Base-by-base conservation (phyloP, 2,329 filamentous ascomycete genomes). In the Diaporthe amygdali region DNA sequence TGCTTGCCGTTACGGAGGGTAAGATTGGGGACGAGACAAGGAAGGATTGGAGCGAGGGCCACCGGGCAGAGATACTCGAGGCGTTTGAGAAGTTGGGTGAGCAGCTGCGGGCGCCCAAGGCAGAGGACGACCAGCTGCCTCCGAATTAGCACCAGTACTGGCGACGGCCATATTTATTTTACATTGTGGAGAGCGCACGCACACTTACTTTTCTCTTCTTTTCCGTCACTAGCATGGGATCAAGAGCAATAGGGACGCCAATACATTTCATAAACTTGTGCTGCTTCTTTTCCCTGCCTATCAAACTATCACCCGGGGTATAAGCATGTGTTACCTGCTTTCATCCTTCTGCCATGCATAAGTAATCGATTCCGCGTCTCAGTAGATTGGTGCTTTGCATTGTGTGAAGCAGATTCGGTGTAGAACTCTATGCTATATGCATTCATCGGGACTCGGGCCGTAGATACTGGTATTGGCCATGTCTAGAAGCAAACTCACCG, bases 41-140 rank as follows among this genome's bases (percentile, higher is more conserved):
- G 41, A 52, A 44, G 49, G 61, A 70, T 9, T 70, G 69, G 69
- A 27, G 46, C 63, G 39, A 68, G 51, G 32, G 49, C 37, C 59
- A 12, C 59, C 27, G 59, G 17, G 47, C 15, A n/a, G 69, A 70
- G 27, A 44, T 70, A 14, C 51, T 70, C 22, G 52, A 68, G 69
- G 69, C 69, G 10, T 70, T 66, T 14, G 51, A 32, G 41, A 52
- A 41, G 32, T 32, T 70, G 61, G 37, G 37, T 8, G 56, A 44
- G 14, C 25, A 49, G 61, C 20, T 70, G 69, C 41, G 51, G 27
- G 56, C 20, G 6, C 59, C 59, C 22, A 30, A 41, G 46, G 25
- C 49, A 5, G 64, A 55, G 64, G 64, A 46, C 4, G 49, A 51
- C 9, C 47, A 54, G 37, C 32, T 54, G 1, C 47, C 49, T 20